These are phyloP conservation scores for Dothideomycetes sp. DNA, from an alignment of 2,329 filamentous ascomycete species.

Conservation along the genomic window DNA sequence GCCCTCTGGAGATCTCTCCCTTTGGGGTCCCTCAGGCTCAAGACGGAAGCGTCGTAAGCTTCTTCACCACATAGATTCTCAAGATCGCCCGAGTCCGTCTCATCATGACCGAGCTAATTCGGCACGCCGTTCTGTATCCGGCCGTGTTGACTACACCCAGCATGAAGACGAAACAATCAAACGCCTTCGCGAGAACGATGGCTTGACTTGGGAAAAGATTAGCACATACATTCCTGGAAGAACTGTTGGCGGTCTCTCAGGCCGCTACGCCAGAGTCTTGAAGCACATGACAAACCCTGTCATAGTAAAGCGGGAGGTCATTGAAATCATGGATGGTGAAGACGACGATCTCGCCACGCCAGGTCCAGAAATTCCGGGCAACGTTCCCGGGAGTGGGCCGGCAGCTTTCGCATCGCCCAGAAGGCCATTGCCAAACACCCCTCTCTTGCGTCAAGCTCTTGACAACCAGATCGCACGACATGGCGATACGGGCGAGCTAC, in stretches of 20 bases:
- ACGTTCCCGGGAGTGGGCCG: not conserved
- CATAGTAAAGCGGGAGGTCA: slow-evolving; percentile 19
- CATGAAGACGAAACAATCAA: slow-evolving; percentile 29
- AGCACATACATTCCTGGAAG: slow-evolving; percentile 27
- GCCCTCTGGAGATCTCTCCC: slow-evolving; percentile 15
- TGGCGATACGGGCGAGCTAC: slow-evolving; percentile 6
- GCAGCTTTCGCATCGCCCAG: not conserved
- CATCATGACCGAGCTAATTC: slow-evolving; percentile 1
- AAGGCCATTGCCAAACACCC: slow-evolving; percentile 1
- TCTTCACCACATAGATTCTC: slow-evolving; percentile 6
- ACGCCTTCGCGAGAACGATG: slow-evolving; percentile 33
- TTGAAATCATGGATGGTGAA: slow-evolving; percentile 16
- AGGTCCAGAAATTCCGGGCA: not conserved
- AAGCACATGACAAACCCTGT: slow-evolving; percentile 10
- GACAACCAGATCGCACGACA: slow-evolving; percentile 6
- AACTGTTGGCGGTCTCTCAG: slow-evolving; percentile 21
- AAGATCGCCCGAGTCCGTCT: not conserved
- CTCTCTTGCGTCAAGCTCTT: slow-evolving; percentile 11
- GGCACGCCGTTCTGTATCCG: not conserved
- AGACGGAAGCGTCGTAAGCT: slow-evolving; percentile 5
- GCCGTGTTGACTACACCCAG: slow-evolving; percentile 16
- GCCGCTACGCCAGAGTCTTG: slow-evolving; percentile 19
- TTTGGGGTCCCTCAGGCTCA: slow-evolving; percentile 16
- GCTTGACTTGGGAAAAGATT: slow-evolving; percentile 30
- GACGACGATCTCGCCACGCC: slow-evolving; percentile 4